Conservation (phyloP, 1,139 yeast genomes). For the Sugiyamaella xylanicola region DNA sequence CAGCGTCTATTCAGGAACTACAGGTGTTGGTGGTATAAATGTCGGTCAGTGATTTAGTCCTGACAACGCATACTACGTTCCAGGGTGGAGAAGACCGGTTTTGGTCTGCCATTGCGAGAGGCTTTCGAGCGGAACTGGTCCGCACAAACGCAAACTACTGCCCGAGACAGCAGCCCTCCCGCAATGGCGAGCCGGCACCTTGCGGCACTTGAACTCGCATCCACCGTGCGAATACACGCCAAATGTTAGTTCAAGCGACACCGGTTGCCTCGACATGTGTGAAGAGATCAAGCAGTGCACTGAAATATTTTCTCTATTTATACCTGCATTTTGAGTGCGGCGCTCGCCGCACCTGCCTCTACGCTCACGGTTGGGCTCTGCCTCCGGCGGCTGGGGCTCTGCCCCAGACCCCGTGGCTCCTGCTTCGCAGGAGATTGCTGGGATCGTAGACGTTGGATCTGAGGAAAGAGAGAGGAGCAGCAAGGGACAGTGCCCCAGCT, state of each 20-base stretch:
- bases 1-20: no score
- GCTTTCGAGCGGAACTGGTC: slow-evolving; percentile 12
- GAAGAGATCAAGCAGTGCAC: not conserved
- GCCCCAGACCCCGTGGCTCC: no score
- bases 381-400: no score
- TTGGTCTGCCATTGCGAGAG: slow-evolving; percentile 16
- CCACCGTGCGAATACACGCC: not conserved
- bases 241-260: not conserved
- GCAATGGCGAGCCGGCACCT: slow-evolving; percentile 1
- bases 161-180: slow-evolving; percentile 17
- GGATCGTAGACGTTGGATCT: no score
- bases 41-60: slow-evolving; percentile 27
- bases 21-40: no score
- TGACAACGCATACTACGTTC: slow-evolving; percentile 23
- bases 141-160: slow-evolving; percentile 14
- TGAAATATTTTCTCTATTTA: not conserved
- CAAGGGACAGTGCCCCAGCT: no score
- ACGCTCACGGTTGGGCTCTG: no score
- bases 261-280: not conserved
- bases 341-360: no score
- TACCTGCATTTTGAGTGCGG: no score
- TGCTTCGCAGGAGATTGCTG: no score
- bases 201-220: not conserved
- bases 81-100: slow-evolving; percentile 26
- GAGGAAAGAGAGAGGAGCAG: no score